A percentile compares a stretch with the other conserved stretches of the same genome.
These are phyloP conservation scores for Oryza longistaminata DNA, from an alignment of 176 grass and related monocot genomes.

Conservation along the genomic window DNA sequence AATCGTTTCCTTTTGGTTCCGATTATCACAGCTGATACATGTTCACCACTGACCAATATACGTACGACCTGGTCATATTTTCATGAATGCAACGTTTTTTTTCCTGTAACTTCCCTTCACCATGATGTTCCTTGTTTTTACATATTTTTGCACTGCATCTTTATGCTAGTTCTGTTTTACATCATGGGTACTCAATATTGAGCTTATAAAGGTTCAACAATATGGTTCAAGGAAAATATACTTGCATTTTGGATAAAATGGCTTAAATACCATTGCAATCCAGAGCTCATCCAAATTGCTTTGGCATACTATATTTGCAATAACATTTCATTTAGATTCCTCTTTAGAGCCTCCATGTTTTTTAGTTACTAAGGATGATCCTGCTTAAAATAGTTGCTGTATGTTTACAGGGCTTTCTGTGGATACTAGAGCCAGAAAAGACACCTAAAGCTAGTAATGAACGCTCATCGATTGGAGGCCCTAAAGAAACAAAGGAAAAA, in stretches of 20 bases:
- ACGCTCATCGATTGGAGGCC: constrained; percentile 38
- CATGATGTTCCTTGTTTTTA: constrained; percentile 1
- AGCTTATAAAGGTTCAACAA: background rate
- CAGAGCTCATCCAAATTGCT: background rate
- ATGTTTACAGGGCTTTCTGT: constrained; percentile 68
- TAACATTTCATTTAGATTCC: background rate
- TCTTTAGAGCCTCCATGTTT: constrained; percentile 1
- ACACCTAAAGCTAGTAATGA: constrained; percentile 63
- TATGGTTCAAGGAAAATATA: constrained; percentile 7
- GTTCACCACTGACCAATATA: background rate
- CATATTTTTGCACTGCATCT: background rate
- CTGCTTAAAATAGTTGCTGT: background rate
- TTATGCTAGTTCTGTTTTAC: background rate
- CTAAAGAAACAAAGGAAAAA: constrained; percentile 60
- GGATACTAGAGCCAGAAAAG: constrained; percentile 86
- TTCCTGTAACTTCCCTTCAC: background rate
- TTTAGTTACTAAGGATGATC: constrained; percentile 17
- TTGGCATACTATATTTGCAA: background rate
- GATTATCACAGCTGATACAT: background rate
- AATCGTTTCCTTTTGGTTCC: background rate
- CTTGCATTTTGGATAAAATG: constrained; percentile 3
- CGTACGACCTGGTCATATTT: background rate
- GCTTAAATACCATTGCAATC: constrained; percentile 11
- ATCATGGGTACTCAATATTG: background rate
- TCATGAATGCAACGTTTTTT: background rate